Conservation (phyloP, 2,329 filamentous ascomycete genomes). For the Trichoderma sp. region DNA sequence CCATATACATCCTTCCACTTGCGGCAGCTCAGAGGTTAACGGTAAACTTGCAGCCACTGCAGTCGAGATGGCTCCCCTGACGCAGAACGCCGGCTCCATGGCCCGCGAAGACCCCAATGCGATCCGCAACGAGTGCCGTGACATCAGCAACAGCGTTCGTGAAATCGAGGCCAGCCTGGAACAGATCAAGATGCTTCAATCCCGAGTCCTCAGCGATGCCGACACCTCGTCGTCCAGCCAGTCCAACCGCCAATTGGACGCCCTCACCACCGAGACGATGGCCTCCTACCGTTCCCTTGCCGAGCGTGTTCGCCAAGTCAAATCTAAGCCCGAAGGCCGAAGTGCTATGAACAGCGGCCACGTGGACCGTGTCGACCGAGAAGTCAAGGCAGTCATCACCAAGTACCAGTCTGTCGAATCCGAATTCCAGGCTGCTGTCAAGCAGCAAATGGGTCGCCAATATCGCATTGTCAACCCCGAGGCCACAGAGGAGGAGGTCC, state of each 20-base stretch:
- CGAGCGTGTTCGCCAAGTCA: slow-evolving; percentile 75
- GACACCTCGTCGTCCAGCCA: slow-evolving; percentile 66
- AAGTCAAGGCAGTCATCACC: slow-evolving; percentile 76
- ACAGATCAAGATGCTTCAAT: slow-evolving; percentile 68
- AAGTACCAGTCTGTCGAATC: slow-evolving; percentile 78
- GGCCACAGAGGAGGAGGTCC: slow-evolving; percentile 73
- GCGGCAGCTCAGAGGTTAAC: neutral
- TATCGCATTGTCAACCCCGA: slow-evolving; percentile 86
- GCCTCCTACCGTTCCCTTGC: slow-evolving; percentile 75
- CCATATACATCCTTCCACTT: neutral
- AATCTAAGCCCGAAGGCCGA: slow-evolving; percentile 73
- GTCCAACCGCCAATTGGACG: slow-evolving; percentile 67
- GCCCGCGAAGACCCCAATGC: slow-evolving; percentile 62
- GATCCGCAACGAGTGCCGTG: slow-evolving; percentile 79
- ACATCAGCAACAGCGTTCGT: slow-evolving; percentile 74
- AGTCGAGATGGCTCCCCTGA: slow-evolving; percentile 70
- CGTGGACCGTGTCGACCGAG: slow-evolving; percentile 74
- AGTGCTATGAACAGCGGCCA: slow-evolving; percentile 73
- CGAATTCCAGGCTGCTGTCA: slow-evolving; percentile 73
- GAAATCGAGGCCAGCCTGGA: slow-evolving; percentile 69
- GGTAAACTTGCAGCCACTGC: slow-evolving; percentile 38
- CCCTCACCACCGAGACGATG: slow-evolving; percentile 76
- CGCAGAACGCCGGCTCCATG: slow-evolving; percentile 48
- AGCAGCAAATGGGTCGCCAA: slow-evolving; percentile 82
- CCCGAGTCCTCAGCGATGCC: slow-evolving; percentile 68